phyloP scores from a whole-genome alignment of 805 yeast genomes.

The Metschnikowia koreensis region DNA sequence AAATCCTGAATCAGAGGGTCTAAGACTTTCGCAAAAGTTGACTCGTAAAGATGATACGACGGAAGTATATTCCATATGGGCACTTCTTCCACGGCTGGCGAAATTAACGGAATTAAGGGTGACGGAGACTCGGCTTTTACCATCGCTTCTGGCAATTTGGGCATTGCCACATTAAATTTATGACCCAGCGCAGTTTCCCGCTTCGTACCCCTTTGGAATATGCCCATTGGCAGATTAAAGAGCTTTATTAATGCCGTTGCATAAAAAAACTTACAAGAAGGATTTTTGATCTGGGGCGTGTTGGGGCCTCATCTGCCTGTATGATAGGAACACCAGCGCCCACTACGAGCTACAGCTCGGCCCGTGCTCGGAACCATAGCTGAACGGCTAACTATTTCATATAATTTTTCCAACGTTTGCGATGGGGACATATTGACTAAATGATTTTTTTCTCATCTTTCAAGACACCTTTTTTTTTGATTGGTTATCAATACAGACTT shows the following conservation, averaged over 20 bases:
- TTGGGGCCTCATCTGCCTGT: neutral
- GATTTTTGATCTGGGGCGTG: neutral
- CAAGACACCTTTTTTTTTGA: no score
- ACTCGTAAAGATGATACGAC: conserved; percentile 31
- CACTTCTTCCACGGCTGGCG: conserved; percentile 28
- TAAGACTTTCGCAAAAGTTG: conserved; percentile 36
- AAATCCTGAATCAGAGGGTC: conserved; percentile 30
- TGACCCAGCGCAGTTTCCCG: conserved; percentile 7
- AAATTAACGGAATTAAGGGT: conserved; percentile 16
- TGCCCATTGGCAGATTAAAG: conserved; percentile 8
- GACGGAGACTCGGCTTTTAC: neutral
- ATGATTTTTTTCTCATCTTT: neutral
- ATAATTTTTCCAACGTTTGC: no score
- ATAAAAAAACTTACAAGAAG: neutral
- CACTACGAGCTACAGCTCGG: neutral
- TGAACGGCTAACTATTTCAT: no score
- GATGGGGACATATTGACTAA: no score
- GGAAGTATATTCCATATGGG: conserved; percentile 34
- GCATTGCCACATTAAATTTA: conserved; percentile 5
- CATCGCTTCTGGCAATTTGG: neutral
- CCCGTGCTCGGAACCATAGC: neutral
- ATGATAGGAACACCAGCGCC: neutral
- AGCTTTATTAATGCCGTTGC: neutral
- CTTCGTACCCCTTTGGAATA: conserved; percentile 10
- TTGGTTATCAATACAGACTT: no score